A percentile compares a stretch with the other conserved stretches of the same genome.
phyloP scores from a whole-genome alignment of 1,139 yeast genomes.

The Lodderomyces jiufengensis region DNA sequence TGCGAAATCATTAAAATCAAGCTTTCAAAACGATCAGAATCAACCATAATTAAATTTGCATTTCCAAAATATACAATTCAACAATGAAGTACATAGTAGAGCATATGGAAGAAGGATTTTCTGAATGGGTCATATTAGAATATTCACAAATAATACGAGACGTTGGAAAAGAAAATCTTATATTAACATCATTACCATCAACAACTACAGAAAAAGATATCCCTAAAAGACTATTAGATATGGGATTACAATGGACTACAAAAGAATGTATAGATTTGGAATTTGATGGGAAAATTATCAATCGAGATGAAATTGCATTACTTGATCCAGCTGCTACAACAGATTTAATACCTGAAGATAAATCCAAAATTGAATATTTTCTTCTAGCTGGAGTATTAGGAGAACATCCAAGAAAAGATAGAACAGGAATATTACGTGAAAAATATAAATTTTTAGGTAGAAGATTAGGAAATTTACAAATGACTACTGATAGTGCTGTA shows the following conservation, averaged over 20 bases:
- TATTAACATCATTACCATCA: slow-evolving; percentile 73
- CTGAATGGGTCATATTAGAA: slow-evolving; percentile 92
- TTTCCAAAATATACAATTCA: not conserved
- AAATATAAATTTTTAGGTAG: slow-evolving; percentile 83
- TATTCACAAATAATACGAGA: slow-evolving; percentile 79
- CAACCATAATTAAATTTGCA: no score
- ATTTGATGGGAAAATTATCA: slow-evolving; percentile 24
- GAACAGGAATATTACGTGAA: slow-evolving; percentile 81
- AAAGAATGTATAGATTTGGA: slow-evolving; percentile 58
- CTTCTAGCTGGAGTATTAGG: slow-evolving; percentile 97
- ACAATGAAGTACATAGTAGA: slow-evolving; percentile 86
- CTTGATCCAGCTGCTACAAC: slow-evolving; percentile 82
- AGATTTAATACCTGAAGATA: slow-evolving; percentile 72
- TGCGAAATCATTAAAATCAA: no score
- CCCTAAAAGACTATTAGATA: slow-evolving; percentile 55
- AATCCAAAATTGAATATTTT: slow-evolving; percentile 68
- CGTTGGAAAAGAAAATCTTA: slow-evolving; percentile 71
- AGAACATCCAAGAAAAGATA: slow-evolving; percentile 93
- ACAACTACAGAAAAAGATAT: slow-evolving; percentile 60
- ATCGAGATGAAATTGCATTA: slow-evolving; percentile 62
- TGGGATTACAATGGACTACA: slow-evolving; percentile 81
- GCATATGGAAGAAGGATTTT: slow-evolving; percentile 96
- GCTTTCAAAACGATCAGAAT: no score
- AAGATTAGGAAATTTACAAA: slow-evolving; percentile 81
- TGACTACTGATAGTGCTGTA: slow-evolving; percentile 97